These are phyloP conservation scores for Athelia sp. DNA, from an alignment of 1,284 basidiomycete species.

Conservation along the genomic window DNA sequence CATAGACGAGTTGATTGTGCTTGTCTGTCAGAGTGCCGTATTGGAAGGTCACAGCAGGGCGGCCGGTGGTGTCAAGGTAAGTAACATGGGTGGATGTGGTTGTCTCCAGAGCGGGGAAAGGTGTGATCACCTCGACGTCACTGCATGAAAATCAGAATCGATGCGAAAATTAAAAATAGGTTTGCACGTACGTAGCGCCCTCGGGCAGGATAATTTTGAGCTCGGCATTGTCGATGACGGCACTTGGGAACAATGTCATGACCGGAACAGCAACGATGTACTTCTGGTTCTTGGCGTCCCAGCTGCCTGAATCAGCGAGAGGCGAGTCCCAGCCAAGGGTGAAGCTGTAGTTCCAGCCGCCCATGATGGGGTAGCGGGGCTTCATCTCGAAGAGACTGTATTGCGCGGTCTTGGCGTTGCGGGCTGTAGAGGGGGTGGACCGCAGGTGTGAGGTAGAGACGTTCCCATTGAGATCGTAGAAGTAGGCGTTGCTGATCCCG, in stretches of 20 bases:
- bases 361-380: constrained; percentile 91
- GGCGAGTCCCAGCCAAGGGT: constrained; percentile 91
- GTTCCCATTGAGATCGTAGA: constrained; percentile 90
- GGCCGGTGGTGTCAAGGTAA: constrained; percentile 92
- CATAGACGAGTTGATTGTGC: constrained; percentile 73
- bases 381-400: constrained; percentile 73
- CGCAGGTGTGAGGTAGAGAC: constrained; percentile 93
- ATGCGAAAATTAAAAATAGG: background rate
- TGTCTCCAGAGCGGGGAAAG: constrained; percentile 71
- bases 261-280: constrained; percentile 84
- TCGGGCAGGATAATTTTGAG: constrained; percentile 87
- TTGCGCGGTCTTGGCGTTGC: constrained; percentile 45
- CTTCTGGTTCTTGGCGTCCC: constrained; percentile 51
- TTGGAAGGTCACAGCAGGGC: constrained; percentile 71
- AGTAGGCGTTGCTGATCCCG: constrained; percentile 80
- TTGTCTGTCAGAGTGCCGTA: constrained; percentile 77
- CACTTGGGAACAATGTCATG: constrained; percentile 76
- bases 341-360: constrained; percentile 98
- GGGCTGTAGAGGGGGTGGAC: constrained; percentile 53
- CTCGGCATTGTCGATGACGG: constrained; percentile 80
- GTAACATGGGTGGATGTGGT: constrained; percentile 67
- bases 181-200: constrained; percentile 69
- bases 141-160: constrained; percentile 33
- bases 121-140: constrained; percentile 70
- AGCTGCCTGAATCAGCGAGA: constrained; percentile 67